Evolutionary conservation across 1,139 yeast species (phyloP), one percentile per base, ranked within the genome.

Genomic region (Hyphopichia buzzinii): DNA sequence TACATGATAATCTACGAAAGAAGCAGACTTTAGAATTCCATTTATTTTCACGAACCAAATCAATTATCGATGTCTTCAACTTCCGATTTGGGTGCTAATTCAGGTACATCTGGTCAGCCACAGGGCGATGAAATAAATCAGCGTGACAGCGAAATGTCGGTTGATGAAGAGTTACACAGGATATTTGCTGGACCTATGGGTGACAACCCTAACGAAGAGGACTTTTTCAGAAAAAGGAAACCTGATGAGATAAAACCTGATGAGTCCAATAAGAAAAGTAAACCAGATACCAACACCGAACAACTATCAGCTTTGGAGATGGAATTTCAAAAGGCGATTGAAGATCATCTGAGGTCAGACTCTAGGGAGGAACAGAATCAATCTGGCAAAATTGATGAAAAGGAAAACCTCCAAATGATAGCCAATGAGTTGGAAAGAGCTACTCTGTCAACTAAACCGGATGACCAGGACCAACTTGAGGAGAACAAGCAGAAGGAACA

Each of bases 361-460:
- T 12, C 26, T 26, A 22, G 25, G 22, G 22, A 27, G 8, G 17
- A n/a, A 7, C 27, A 31, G 3, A 10, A 31, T 19, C 8, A 16
- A 24, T 13, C 16, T 17, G 22, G 17, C 12, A 6, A 8, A 17
- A 4, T 38, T 4, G 45, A 46, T 24, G 57, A 50, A 31, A 39
- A 39, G 13, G 49, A 43, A 21, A 46, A 47, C 30, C 42, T 49
- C 16, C 46, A 41, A 31, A 41, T 48, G 49, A 51, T 52, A 23
- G 57, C 55, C 3, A 42, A 32, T 13, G 48, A 52, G 33, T 39
- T 51, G 4, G 52, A 46, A 31, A 41, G 36, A 8, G 55, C 56
- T 3, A 48, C 56, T 2, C 42, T 39, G 23, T 39, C 48, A 11
- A 42, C 42, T 27, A 34, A 27, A 12, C 24, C 35, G n/a, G 21